Evolutionary conservation across 2,329 filamentous ascomycete species (phyloP), one percentile per base, ranked within the genome.

Genomic region (Ilyonectria sp.): DNA sequence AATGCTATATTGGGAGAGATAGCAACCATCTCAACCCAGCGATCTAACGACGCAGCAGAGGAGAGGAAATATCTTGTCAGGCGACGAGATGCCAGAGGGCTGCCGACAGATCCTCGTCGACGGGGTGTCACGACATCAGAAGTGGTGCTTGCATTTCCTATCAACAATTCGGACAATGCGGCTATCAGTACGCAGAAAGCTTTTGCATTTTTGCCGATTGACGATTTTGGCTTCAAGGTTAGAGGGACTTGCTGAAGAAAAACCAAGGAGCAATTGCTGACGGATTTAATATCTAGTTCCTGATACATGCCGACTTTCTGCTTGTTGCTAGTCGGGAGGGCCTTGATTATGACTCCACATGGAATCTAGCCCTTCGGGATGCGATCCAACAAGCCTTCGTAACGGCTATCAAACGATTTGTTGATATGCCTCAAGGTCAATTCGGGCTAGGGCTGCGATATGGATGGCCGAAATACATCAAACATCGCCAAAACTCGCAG

Each of bases 221-320:
- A 71, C 33, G 65, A 77, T 47, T 73, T 69, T 54, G 59, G 49
- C 59, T 54, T 62, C 59, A 55, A 55, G 40, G 59, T 62, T 11
- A 54, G 40, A 37, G 19, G 9, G 3, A 26, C 9, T 13, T 8
- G 6, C 8, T 35, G 4, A 53, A 13, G 17, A 31, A 9, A 17
- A 43, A 31, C 17, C 53, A 65, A 17, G 69, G 71, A 13, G 15
- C 19, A 50, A 6, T 11, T 58, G 29, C 58, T 60, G 13, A 55
- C 47, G 23, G 15, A 17, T 8, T 43, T 26, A 6, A 15, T 21
- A 15, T 9, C 9, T 40, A 76, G 73, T 74, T 77, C 58, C 56
- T 75, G 3, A 52, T 77, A 7, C 75, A 77, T 43, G 75, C 70
- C 2, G 73, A 77, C 57, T 77, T 76, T 31, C 55, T 77, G 10